Evolutionary conservation across 2,329 filamentous ascomycete genomes (phyloP).

Genomic region (Neurospora sp.): DNA sequence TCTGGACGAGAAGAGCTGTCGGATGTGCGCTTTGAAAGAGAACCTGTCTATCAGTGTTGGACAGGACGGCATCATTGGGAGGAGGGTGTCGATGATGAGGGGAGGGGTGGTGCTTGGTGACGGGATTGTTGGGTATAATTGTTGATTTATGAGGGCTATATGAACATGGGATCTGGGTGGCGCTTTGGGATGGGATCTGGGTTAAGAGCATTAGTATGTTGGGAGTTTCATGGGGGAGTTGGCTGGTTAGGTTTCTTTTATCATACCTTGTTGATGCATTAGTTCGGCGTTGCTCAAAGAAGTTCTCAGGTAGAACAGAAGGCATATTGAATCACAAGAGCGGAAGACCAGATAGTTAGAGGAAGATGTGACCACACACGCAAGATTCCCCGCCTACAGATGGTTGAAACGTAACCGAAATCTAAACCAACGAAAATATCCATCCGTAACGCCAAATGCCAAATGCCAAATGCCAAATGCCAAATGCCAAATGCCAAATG

Average conservation of each 20-base stretch:
- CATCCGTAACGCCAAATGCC: not conserved
- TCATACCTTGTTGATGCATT: not conserved
- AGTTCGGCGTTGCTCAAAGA: not conserved
- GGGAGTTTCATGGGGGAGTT: not conserved
- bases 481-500: too few relatives aligned
- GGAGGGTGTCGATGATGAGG: conserved; percentile 16
- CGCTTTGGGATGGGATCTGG: not conserved
- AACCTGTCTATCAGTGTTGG: conserved; percentile 15
- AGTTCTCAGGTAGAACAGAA: not conserved
- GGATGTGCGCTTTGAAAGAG: conserved; percentile 7
- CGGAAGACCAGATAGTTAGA: not conserved
- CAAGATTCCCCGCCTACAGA: not conserved
- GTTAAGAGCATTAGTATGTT: not conserved
- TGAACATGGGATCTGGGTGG: not conserved
- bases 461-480: not conserved
- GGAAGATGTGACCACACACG: not conserved
- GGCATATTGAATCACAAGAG: not conserved
- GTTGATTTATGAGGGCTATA: not conserved
- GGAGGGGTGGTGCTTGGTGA: conserved; percentile 13
- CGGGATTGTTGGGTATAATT: conserved; percentile 20
- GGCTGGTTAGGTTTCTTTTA: not conserved
- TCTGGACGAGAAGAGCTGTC: conserved; percentile 3
- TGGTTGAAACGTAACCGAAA: not conserved
- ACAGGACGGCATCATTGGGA: conserved; percentile 17
- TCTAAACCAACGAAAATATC: not conserved